Evolutionary conservation across 139 green algal genomes (phyloP).

Genomic region (Chlorella sp.): DNA sequence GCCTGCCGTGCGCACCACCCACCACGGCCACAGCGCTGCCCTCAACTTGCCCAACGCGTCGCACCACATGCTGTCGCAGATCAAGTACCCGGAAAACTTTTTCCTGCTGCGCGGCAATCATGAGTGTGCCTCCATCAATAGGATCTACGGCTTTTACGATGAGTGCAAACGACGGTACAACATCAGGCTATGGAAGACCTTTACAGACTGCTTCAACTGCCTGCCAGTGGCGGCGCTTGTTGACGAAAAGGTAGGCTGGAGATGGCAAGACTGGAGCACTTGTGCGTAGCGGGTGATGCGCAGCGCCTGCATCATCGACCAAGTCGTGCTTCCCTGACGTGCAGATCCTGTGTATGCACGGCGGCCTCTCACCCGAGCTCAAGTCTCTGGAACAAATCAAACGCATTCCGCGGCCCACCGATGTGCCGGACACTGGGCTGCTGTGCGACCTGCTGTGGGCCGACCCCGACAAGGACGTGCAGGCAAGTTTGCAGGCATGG

Average conservation of each 20-base stretch:
- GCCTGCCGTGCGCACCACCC: no score
- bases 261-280: background rate
- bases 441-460: conserved; percentile 99
- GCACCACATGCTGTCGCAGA: conserved; percentile 59
- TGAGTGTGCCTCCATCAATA: conserved; percentile 98
- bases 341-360: conserved; percentile 99
- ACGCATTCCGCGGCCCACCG: conserved; percentile 93
- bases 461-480: conserved; percentile 99
- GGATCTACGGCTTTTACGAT: conserved; percentile 99
- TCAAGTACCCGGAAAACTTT: conserved; percentile 99
- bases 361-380: conserved; percentile 97
- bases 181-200: conserved; percentile 98
- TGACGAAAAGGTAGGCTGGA: conserved; percentile 92
- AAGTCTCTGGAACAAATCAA: conserved; percentile 99
- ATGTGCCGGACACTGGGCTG: conserved; percentile 97
- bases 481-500: conserved; percentile 12
- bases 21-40: no score
- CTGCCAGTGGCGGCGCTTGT: conserved; percentile 97
- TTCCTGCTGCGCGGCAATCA: conserved; percentile 99
- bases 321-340: background rate
- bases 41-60: no score
- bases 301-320: background rate
- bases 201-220: conserved; percentile 99
- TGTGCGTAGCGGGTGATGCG: background rate
- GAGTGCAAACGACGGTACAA: conserved; percentile 99